A percentile compares a stretch with the other conserved stretches of the same genome.
Conservation (phyloP, 2,329 filamentous ascomycete species). For the Sclerotinia nivalis region DNA sequence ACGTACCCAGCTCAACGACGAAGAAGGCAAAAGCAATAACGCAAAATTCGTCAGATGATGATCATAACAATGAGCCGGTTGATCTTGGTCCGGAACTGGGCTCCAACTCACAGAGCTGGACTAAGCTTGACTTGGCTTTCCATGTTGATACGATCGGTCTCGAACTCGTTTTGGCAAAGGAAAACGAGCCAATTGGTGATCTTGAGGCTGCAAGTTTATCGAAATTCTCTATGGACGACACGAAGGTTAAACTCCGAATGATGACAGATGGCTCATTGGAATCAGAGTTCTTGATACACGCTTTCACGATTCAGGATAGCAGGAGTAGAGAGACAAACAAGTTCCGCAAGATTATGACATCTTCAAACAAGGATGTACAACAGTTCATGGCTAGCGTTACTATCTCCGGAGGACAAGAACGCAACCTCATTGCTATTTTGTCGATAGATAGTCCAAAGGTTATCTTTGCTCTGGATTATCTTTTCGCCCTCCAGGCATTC, state of each 20-base stretch:
- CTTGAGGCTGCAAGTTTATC: conserved; percentile 80
- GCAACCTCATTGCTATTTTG: conserved; percentile 83
- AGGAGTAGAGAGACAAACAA: conserved; percentile 89
- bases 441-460: conserved; percentile 93
- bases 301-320: conserved; percentile 92
- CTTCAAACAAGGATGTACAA: conserved; percentile 91
- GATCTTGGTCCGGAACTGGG: conserved; percentile 71
- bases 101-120: conserved; percentile 73
- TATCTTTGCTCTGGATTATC: conserved; percentile 93
- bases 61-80: conserved; percentile 48
- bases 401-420: conserved; percentile 81
- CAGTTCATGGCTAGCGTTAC: conserved; percentile 98
- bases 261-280: conserved; percentile 89
- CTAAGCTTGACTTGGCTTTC: conserved; percentile 90
- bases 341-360: conserved; percentile 96
- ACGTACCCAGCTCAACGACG: conserved; percentile 59
- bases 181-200: conserved; percentile 76
- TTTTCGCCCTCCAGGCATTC: conserved; percentile 87
- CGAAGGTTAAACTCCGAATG: conserved; percentile 87
- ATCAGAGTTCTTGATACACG: conserved; percentile 88
- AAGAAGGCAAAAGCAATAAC: conserved; percentile 34
- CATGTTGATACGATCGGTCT: conserved; percentile 83
- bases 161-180: conserved; percentile 77
- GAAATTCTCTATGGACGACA: conserved; percentile 91
- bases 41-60: conserved; percentile 25